Percentiles rank a stretch among this genome's conserved stretches.
phyloP scores from a whole-genome alignment of 768 basidiomycete species.

The Lenzites betulinus region DNA sequence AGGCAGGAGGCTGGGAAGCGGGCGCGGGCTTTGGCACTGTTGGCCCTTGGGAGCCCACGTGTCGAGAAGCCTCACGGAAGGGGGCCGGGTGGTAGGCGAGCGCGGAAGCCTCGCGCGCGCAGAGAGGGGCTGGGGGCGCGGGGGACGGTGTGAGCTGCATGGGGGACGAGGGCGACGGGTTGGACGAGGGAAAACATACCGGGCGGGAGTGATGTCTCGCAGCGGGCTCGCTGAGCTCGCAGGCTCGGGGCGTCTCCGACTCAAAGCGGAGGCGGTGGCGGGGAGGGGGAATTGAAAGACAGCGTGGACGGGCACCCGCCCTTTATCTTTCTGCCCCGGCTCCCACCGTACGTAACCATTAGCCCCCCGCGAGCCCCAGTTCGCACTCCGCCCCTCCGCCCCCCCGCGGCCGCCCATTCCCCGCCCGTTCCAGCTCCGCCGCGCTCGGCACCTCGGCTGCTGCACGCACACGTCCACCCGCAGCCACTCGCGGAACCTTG shows the following conservation, averaged over 20 bases:
- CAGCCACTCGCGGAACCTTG: not conserved
- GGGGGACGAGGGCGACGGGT: slow-evolving; percentile 2
- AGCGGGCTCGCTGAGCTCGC: slow-evolving; percentile 23
- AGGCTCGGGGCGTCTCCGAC: slow-evolving; percentile 23
- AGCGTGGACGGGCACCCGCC: slow-evolving; percentile 4
- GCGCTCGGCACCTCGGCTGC: too few relatives aligned
- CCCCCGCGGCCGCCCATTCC: not conserved
- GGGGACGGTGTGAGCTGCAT: slow-evolving; percentile 4
- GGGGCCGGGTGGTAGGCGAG: slow-evolving; percentile 1
- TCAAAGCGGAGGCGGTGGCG: slow-evolving; percentile 27
- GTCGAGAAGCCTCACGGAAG: slow-evolving; percentile 19
- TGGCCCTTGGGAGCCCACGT: slow-evolving; percentile 19
- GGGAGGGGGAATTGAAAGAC: slow-evolving; percentile 24
- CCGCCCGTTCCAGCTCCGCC: not conserved
- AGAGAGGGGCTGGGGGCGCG: slow-evolving; percentile 9
- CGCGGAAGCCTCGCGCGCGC: not conserved
- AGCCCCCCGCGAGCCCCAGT: slow-evolving; percentile 12
- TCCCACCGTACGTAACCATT: slow-evolving; percentile 16
- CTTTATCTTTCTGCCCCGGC: not conserved
- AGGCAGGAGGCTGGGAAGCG: slow-evolving; percentile 17
- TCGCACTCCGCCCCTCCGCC: slow-evolving; percentile 4
- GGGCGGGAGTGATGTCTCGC: not conserved
- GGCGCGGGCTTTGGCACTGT: slow-evolving; percentile 14
- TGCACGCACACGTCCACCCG: not conserved
- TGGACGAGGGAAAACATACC: slow-evolving; percentile 6